Evolutionary conservation across 2,329 filamentous ascomycete species (phyloP).

Genomic region (Phialophora macrospora): DNA sequence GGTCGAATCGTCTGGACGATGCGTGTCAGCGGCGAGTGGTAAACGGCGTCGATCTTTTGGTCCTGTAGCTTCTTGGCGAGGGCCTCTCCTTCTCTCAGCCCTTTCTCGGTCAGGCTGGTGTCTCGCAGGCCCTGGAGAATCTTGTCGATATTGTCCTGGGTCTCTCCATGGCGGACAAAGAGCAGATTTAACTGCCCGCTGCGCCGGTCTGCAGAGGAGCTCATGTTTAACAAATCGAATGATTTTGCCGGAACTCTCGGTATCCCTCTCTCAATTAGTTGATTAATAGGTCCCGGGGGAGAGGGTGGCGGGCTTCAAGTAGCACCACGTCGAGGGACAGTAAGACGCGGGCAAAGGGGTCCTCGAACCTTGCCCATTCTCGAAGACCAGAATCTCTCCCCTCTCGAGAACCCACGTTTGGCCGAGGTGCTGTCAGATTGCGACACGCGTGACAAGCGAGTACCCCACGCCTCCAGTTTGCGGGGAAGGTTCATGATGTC

Average conservation of each 20-base stretch:
- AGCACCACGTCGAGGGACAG: neutral
- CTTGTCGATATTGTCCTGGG: slow-evolving; percentile 31
- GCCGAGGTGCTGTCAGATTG: neutral
- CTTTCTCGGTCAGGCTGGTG: slow-evolving; percentile 30
- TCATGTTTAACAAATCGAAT: neutral
- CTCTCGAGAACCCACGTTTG: neutral
- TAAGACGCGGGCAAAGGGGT: neutral
- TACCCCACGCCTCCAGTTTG: neutral
- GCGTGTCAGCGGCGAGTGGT: slow-evolving; percentile 30
- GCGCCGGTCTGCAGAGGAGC: neutral
- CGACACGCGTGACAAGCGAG: too few relatives aligned
- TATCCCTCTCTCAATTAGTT: neutral
- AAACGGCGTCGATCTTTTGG: slow-evolving; percentile 40
- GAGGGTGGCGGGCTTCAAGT: neutral
- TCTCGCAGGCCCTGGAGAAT: slow-evolving; percentile 30
- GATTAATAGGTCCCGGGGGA: neutral
- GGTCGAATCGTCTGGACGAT: slow-evolving; percentile 30
- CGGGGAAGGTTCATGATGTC: too few relatives aligned
- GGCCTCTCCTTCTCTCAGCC: slow-evolving; percentile 20
- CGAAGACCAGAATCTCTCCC: neutral
- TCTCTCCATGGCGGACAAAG: slow-evolving; percentile 34
- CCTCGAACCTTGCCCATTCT: neutral
- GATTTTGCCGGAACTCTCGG: neutral
- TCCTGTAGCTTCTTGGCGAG: slow-evolving; percentile 32
- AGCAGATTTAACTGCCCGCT: slow-evolving; percentile 27